These are phyloP conservation scores for Coccomyxa sp. DNA, from an alignment of 139 green algal species.

Conservation along the genomic window DNA sequence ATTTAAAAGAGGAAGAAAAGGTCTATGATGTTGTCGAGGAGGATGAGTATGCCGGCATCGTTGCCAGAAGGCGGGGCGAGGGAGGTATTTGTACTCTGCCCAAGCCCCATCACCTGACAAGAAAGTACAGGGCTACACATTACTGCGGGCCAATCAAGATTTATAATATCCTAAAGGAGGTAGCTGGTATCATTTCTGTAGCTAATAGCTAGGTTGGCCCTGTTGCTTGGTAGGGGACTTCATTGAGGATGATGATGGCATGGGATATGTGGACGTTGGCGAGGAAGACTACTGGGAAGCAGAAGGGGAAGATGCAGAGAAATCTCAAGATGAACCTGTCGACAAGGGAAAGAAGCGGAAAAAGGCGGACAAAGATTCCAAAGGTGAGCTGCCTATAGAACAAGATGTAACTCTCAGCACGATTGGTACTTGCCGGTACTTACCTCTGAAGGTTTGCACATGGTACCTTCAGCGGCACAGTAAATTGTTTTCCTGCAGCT, in stretches of 20 bases:
- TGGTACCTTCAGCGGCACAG: too few relatives aligned
- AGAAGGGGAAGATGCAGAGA: conserved; percentile 18
- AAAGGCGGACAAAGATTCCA: background rate
- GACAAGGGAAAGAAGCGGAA: background rate
- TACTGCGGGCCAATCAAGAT: too few relatives aligned
- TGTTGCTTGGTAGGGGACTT: conserved; percentile 53
- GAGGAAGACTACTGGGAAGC: conserved; percentile 82
- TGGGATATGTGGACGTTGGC: conserved; percentile 83
- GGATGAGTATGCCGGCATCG: conserved; percentile 79
- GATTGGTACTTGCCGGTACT: too few relatives aligned
- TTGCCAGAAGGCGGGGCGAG: conserved; percentile 76
- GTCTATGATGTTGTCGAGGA: conserved; percentile 92
- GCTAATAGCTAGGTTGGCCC: too few relatives aligned
- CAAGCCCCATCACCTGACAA: too few relatives aligned
- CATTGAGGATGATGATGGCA: conserved; percentile 71
- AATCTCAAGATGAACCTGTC: conserved; percentile 15
- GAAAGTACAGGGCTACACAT: too few relatives aligned
- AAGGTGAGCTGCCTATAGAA: background rate
- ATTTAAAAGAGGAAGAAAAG: conserved; percentile 73
- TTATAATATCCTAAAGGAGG: too few relatives aligned
- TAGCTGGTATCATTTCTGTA: too few relatives aligned
- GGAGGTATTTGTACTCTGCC: conserved; percentile 39
- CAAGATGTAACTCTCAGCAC: background rate
- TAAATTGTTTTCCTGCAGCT: too few relatives aligned
- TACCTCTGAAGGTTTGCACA: too few relatives aligned